Percentiles rank a stretch among this genome's conserved stretches.
Evolutionary conservation across 2,329 filamentous ascomycete species (phyloP).

Genomic region (Falciphora oryzae): DNA sequence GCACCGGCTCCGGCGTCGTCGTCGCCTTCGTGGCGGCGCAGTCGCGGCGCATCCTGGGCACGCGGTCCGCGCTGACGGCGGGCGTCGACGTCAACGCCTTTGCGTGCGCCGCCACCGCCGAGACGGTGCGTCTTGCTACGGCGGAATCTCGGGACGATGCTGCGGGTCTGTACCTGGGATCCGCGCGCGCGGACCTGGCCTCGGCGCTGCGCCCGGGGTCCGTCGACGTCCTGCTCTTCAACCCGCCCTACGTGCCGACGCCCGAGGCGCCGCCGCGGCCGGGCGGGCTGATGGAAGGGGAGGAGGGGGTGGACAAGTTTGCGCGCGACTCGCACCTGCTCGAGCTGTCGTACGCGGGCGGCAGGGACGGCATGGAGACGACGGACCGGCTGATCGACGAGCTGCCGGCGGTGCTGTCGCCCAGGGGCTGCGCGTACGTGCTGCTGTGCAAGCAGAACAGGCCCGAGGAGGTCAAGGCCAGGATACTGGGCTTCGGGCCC

Average conservation of each 20-base stretch:
- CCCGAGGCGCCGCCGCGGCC: constrained; percentile 58
- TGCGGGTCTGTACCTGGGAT: constrained; percentile 54
- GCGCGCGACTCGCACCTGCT: constrained; percentile 80
- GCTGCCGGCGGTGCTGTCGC: constrained; percentile 58
- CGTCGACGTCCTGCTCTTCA: constrained; percentile 88
- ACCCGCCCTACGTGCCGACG: constrained; percentile 94
- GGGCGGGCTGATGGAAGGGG: constrained; percentile 18
- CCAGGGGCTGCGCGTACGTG: constrained; percentile 77
- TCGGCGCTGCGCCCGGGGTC: constrained; percentile 49
- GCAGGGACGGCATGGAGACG: constrained; percentile 86
- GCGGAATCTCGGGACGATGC: constrained; percentile 15
- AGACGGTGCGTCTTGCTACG: constrained; percentile 56
- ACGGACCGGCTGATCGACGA: constrained; percentile 71
- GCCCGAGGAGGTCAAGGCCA: constrained; percentile 45
- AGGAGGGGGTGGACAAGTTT: constrained; percentile 37
- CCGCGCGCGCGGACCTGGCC: constrained; percentile 65
- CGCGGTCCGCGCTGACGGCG: constrained; percentile 55
- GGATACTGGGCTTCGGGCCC: constrained; percentile 22
- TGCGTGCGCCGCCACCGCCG: constrained; percentile 69
- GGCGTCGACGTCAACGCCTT: constrained; percentile 81
- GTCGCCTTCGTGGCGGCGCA: constrained; percentile 81
- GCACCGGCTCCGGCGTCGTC: constrained; percentile 90
- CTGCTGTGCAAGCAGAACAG: constrained; percentile 87
- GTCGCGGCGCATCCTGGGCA: constrained; percentile 63
- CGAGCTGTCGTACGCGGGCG: constrained; percentile 82